Evolutionary conservation across 306 rosid species (phyloP).

Genomic region (Dalbergia cochinchinensis): DNA sequence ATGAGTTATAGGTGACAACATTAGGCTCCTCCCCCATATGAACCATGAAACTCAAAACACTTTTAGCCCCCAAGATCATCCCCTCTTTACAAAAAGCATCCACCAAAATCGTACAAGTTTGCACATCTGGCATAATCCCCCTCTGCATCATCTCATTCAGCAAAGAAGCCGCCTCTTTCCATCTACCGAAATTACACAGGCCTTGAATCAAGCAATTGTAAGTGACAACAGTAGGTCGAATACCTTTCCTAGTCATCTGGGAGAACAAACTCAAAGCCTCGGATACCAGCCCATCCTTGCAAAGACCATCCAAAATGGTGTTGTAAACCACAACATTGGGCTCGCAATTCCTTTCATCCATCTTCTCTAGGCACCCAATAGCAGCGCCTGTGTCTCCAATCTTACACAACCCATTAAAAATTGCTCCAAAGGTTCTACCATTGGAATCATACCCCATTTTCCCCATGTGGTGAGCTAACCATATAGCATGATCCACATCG

Average conservation of each 20-base stretch:
- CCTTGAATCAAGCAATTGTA: conserved; percentile 44
- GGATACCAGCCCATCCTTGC: conserved; percentile 32
- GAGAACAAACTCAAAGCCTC: conserved; percentile 43
- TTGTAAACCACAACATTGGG: conserved; percentile 26
- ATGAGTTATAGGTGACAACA: conserved; percentile 32
- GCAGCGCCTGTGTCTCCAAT: conserved; percentile 38
- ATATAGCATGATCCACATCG: background rate
- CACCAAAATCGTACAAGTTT: background rate
- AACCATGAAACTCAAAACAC: conserved; percentile 4
- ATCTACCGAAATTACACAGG: conserved; percentile 24
- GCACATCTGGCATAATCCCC: conserved; percentile 3
- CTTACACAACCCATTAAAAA: conserved; percentile 48
- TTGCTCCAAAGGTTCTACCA: conserved; percentile 37
- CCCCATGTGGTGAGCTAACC: conserved; percentile 26
- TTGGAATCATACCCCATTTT: conserved; percentile 21
- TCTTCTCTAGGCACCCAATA: conserved; percentile 21
- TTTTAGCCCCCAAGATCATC: conserved; percentile 21
- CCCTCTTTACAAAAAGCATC: conserved; percentile 28
- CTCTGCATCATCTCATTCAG: conserved; percentile 22
- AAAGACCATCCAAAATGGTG: conserved; percentile 45
- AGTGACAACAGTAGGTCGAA: conserved; percentile 20
- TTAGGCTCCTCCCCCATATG: conserved; percentile 30
- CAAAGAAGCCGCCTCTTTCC: conserved; percentile 29
- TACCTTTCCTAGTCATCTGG: conserved; percentile 44
- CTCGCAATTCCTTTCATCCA: conserved; percentile 38